Base-by-base conservation (phyloP, 2,329 filamentous ascomycete genomes). In the Xylariaceae sp. region DNA sequence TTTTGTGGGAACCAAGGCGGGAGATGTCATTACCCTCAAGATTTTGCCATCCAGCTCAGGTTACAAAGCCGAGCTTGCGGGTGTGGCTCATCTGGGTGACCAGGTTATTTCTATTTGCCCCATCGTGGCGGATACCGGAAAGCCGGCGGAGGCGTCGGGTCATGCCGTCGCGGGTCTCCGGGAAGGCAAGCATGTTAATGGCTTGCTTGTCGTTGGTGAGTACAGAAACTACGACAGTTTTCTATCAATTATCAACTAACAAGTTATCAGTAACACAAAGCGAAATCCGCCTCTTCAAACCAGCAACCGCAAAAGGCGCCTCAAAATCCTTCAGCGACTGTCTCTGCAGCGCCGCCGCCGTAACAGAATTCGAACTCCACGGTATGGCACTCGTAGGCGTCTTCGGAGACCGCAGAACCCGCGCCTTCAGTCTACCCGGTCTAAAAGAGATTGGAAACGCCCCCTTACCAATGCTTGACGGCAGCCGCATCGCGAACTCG, bases 11-110 rank as follows among this genome's bases (percentile, higher is more conserved):
- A 97, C 94, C 0, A 92, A 88, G 65, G 74, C 85, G 35, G 94
- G 94, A 47, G 90, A 90, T 67, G 78, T 97, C 15, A 85, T 87
- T 5, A 97, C 93, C 0, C 93, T 97, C 76, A 97, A 96, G 76
- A 80, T 99, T 18, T 77, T 97, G 2, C 94, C 94, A 0, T 82
- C 87, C 11, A 83, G 82, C 56, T 83, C 87, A 3, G 81, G 86
- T 9, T 97, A 96, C 73, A 80, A 83, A 9, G 90, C 85, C 10
- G 82, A 88, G 58, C 82, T 88, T 53, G 88, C 83, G 1, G 94
- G 93, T 0, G 78, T 86, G 2, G 80, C 83, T 3, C 74, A 81
- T 1, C 76, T 92, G 35, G 85, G 90, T 56, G 90, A 86, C 63
- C 80, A 76, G 58, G 78, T 99, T 47, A 81, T 97, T 52, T 85